phyloP scores from a whole-genome alignment of 345 rosid species.

The Populus simonii region DNA sequence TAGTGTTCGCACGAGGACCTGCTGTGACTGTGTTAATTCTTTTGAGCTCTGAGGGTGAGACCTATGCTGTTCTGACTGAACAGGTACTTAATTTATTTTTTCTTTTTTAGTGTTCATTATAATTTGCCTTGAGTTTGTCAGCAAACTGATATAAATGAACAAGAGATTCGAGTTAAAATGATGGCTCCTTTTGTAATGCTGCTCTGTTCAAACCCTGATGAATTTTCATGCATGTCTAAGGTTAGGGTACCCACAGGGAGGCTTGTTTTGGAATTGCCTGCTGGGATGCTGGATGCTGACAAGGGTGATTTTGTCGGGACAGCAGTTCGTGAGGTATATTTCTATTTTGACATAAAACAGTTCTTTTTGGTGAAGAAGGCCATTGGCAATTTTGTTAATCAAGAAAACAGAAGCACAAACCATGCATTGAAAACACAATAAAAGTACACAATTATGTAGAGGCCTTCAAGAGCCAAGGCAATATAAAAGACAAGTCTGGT shows the following conservation, averaged over 20 bases:
- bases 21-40: constrained; percentile 85
- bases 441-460: neutral
- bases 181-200: neutral
- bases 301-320: constrained; percentile 83
- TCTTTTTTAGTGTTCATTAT: neutral
- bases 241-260: constrained; percentile 85
- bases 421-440: neutral
- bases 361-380: neutral
- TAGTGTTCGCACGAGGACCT: constrained; percentile 94
- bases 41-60: constrained; percentile 61
- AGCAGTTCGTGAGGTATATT: constrained; percentile 83
- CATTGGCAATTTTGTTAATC: neutral
- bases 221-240: constrained; percentile 36
- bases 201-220: constrained; percentile 6
- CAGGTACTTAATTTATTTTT: constrained; percentile 48
- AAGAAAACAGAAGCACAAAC: neutral
- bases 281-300: constrained; percentile 94
- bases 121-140: neutral
- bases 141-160: neutral
- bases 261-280: constrained; percentile 79
- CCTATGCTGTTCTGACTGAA: constrained; percentile 84
- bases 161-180: constrained; percentile 4
- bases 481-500: neutral
- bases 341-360: neutral
- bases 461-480: neutral